A percentile compares a stretch with the other conserved stretches of the same genome.
phyloP scores from a whole-genome alignment of 257 asterid genomes.

The Przewalskia tangutica region DNA sequence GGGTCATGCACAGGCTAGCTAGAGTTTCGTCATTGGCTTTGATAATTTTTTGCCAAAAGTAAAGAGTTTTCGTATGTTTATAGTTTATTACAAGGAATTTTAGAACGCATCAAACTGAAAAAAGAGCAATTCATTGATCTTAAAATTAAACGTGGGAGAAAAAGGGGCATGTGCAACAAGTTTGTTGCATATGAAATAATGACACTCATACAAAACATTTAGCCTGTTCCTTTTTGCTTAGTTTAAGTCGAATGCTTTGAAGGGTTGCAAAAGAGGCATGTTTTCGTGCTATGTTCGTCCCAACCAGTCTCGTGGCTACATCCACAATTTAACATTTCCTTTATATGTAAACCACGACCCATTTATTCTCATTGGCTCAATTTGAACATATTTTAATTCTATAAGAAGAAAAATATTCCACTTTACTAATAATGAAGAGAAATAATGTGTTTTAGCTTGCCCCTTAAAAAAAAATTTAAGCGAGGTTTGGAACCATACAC shows the following conservation, averaged over 20 bases:
- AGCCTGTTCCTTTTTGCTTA: conserved; percentile 1
- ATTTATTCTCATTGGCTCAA: neutral
- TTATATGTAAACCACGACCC: neutral
- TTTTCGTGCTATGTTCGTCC: conserved; percentile 11
- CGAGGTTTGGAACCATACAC: too few relatives aligned
- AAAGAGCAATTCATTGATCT: neutral
- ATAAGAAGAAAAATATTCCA: too few relatives aligned
- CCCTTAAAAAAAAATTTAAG: too few relatives aligned
- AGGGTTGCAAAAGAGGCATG: conserved; percentile 4
- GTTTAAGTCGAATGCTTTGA: neutral
- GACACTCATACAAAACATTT: neutral
- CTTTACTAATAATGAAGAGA: too few relatives aligned
- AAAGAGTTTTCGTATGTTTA: too few relatives aligned
- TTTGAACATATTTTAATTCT: too few relatives aligned
- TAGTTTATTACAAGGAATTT: neutral
- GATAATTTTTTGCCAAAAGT: too few relatives aligned
- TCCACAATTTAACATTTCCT: conserved; percentile 1
- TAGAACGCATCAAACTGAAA: neutral
- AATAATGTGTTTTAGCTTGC: too few relatives aligned
- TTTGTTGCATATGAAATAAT: conserved; percentile 3
- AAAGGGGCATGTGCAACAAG: neutral
- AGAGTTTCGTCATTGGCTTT: too few relatives aligned
- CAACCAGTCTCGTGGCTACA: conserved; percentile 14
- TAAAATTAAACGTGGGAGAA: neutral
- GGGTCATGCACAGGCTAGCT: too few relatives aligned